These are phyloP conservation scores for Alternaria conjuncta DNA, from an alignment of 2,329 filamentous ascomycete genomes.

Conservation along the genomic window DNA sequence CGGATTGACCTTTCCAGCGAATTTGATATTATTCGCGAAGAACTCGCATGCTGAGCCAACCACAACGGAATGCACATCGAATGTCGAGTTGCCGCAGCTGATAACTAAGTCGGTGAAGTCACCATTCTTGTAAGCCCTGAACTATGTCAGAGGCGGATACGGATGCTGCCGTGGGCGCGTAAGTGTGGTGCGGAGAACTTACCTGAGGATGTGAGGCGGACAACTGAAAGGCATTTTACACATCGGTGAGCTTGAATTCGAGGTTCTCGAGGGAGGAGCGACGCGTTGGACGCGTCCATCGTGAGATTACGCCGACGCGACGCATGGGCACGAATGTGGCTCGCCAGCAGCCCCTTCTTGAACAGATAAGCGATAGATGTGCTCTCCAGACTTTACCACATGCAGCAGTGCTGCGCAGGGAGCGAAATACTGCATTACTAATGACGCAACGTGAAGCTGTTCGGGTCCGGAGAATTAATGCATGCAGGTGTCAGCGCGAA, in stretches of 20 bases:
- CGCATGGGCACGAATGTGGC: background rate
- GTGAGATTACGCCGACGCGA: background rate
- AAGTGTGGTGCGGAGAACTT: background rate
- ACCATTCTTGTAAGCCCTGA: constrained; percentile 16
- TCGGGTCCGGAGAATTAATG: constrained; percentile 3
- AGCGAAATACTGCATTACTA: background rate
- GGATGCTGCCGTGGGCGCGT: too few species aligned
- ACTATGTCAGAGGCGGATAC: background rate
- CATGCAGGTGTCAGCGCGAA: constrained; percentile 15
- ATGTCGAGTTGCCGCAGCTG: constrained; percentile 19
- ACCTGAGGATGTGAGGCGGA: background rate
- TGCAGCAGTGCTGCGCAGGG: background rate
- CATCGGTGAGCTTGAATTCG: background rate
- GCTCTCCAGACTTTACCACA: background rate
- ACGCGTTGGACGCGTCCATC: background rate
- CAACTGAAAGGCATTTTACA: background rate
- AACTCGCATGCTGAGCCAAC: constrained; percentile 21
- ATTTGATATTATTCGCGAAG: constrained; percentile 19
- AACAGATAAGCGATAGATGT: background rate
- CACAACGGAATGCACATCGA: constrained; percentile 22
- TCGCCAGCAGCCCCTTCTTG: background rate
- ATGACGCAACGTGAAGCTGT: background rate
- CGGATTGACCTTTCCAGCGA: background rate
- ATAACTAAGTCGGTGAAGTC: constrained; percentile 27
- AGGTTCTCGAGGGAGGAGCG: background rate